Evolutionary conservation across 2,329 filamentous ascomycete genomes (phyloP).

Genomic region (Cercospora sp.): DNA sequence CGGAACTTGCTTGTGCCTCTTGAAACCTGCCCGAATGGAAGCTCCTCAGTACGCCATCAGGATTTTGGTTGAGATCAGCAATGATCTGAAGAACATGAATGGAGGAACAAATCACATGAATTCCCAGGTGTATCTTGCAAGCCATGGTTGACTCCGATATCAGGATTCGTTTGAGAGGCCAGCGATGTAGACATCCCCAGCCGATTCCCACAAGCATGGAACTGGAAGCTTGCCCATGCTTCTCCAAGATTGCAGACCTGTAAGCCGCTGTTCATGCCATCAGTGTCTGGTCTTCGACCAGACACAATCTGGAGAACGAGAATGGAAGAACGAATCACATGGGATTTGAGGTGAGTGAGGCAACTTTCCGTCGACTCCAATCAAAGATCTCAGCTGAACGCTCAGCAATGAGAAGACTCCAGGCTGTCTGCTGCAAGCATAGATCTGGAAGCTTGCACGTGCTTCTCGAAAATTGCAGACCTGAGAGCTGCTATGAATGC

Average conservation of each 20-base stretch:
- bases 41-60: background rate
- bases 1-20: background rate
- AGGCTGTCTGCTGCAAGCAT: background rate
- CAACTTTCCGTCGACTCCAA: background rate
- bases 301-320: background rate
- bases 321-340: background rate
- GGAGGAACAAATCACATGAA: background rate
- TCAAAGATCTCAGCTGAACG: background rate
- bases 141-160: too few relatives aligned
- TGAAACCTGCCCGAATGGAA: background rate
- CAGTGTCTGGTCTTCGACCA: background rate
- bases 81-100: background rate
- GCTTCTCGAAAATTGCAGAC: background rate
- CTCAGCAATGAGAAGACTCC: background rate
- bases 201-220: too few relatives aligned
- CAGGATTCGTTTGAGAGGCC: too few relatives aligned
- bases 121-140: too few relatives aligned
- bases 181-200: too few relatives aligned
- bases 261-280: background rate
- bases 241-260: background rate
- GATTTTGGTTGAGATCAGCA: background rate
- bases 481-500: background rate
- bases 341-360: background rate
- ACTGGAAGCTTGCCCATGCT: background rate
- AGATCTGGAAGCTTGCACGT: background rate